These are phyloP conservation scores for Globisporangium abappressorium DNA, from an alignment of 352 stramenopile species.

Conservation along the genomic window DNA sequence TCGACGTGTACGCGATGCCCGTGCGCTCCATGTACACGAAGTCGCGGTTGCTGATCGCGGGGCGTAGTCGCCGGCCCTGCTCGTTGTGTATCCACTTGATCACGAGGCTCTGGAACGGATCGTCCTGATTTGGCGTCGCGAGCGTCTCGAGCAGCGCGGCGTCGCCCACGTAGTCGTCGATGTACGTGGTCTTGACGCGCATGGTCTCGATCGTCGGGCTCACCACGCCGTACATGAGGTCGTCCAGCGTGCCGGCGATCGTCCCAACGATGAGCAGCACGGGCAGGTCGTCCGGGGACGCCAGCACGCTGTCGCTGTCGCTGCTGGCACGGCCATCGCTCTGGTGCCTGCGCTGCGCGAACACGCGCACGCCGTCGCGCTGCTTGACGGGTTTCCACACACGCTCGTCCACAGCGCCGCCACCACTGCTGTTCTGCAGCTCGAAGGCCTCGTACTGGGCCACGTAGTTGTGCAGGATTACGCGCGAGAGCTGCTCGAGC, in stretches of 20 bases:
- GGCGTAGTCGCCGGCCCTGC: neutral
- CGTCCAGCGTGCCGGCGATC: constrained; percentile 9
- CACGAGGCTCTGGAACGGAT: neutral
- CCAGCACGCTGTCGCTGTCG: neutral
- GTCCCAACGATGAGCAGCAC: constrained; percentile 5
- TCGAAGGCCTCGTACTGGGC: constrained; percentile 1
- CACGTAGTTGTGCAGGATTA: constrained; percentile 5
- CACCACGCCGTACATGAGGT: constrained; percentile 18
- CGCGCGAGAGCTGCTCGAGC: constrained; percentile 11
- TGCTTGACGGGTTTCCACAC: neutral
- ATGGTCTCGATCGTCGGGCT: neutral
- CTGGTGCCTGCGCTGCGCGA: neutral
- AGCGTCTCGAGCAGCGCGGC: constrained; percentile 5
- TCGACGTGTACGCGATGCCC: neutral
- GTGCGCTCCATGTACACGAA: neutral
- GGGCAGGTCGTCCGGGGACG: constrained; percentile 4
- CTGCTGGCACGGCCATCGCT: neutral
- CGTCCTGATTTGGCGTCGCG: neutral
- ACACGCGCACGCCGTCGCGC: neutral
- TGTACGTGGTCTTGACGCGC: constrained; percentile 13
- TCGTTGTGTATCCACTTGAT: neutral
- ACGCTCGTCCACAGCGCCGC: neutral
- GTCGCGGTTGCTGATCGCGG: neutral
- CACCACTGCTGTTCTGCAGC: neutral
- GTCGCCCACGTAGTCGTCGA: constrained; percentile 3